Percentiles rank a stretch among this genome's conserved stretches.
Conservation (phyloP, 352 stramenopile species). For the Phytophthora pisi region DNA sequence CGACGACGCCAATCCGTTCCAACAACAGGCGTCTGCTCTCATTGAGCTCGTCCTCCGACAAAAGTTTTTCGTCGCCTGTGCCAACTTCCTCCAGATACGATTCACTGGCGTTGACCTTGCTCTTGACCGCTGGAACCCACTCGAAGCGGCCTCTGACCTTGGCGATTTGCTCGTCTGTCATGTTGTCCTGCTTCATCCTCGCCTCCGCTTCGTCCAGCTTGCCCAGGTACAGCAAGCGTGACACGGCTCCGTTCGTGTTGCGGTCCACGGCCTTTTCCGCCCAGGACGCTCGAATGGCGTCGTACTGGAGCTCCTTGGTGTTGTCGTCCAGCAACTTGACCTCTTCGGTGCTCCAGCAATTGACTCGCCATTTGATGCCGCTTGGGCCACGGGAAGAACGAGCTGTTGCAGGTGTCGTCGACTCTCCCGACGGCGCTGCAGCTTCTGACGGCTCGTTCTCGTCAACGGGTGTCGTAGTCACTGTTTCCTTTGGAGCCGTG, state of each 20-base stretch:
- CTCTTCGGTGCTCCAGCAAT: slow-evolving; percentile 66
- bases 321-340: slow-evolving; percentile 68
- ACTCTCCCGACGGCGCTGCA: background rate
- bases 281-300: slow-evolving; percentile 59
- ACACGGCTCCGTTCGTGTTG: slow-evolving; percentile 59
- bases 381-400: slow-evolving; percentile 21
- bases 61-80: slow-evolving; percentile 16
- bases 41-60: slow-evolving; percentile 36
- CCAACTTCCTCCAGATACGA: slow-evolving; percentile 26
- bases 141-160: slow-evolving; percentile 48
- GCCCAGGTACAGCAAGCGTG: slow-evolving; percentile 53
- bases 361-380: slow-evolving; percentile 52
- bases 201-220: slow-evolving; percentile 46
- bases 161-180: slow-evolving; percentile 53
- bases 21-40: slow-evolving; percentile 36
- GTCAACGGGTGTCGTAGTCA: slow-evolving; percentile 6
- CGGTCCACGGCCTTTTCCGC: slow-evolving; percentile 58
- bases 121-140: slow-evolving; percentile 38
- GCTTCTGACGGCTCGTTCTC: slow-evolving; percentile 15
- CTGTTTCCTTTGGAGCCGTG: slow-evolving; percentile 4
- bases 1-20: slow-evolving; percentile 33
- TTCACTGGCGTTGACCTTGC: slow-evolving; percentile 12
- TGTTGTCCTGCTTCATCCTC: slow-evolving; percentile 42
- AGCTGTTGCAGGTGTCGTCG: slow-evolving; percentile 2
- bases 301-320: slow-evolving; percentile 54